These are phyloP conservation scores for Clathrospora elynae DNA, from an alignment of 2,329 filamentous ascomycete species.

Conservation along the genomic window DNA sequence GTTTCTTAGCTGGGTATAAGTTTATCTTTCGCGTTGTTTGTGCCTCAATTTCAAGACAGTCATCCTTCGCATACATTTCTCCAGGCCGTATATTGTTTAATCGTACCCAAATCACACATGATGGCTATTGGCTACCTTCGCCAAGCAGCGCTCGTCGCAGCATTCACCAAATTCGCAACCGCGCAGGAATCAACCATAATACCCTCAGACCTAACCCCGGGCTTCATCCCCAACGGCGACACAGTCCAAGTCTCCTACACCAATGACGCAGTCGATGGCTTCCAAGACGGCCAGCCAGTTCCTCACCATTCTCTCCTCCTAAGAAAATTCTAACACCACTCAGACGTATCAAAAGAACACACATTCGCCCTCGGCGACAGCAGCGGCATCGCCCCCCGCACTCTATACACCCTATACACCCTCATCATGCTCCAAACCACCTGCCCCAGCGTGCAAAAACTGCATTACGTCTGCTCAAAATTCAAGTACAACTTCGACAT, in stretches of 20 bases:
- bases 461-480: constrained; percentile 43
- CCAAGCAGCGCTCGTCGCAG: constrained; percentile 1
- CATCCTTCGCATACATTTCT: background rate
- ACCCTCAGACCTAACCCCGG: constrained; percentile 22
- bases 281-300: constrained; percentile 34
- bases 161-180: constrained; percentile 5
- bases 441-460: constrained; percentile 28
- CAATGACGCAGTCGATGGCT: constrained; percentile 33
- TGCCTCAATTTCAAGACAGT: constrained; percentile 4
- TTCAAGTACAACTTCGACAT: constrained; percentile 38
- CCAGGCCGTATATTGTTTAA: constrained; percentile 10
- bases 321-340: constrained; percentile 9
- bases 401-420: constrained; percentile 37
- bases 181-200: constrained; percentile 22
- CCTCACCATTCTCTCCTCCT: background rate
- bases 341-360: constrained; percentile 36
- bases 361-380: constrained; percentile 44
- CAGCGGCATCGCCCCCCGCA: constrained; percentile 34
- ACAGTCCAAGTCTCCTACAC: constrained; percentile 42
- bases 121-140: constrained; percentile 22
- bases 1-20: too few species aligned
- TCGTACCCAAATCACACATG: constrained; percentile 1
- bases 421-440: constrained; percentile 44
- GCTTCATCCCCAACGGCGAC: constrained; percentile 24
- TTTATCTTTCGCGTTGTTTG: constrained; percentile 3